phyloP scores from a whole-genome alignment of 2,329 filamentous ascomycete genomes.

The Lecanosticta acicola region DNA sequence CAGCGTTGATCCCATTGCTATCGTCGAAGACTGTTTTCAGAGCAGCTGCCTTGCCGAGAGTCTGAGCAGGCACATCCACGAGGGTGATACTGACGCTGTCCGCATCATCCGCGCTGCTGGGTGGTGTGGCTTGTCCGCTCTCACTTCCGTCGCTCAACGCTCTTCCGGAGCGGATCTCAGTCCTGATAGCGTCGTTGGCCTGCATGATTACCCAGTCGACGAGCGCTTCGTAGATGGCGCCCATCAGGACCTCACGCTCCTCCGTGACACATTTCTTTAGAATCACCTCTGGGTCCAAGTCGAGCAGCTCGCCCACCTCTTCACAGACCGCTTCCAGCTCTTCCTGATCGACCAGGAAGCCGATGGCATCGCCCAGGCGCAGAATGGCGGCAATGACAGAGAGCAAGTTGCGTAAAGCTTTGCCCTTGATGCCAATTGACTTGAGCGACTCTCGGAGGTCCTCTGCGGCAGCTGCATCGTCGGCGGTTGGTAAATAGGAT shows the following conservation, averaged over 20 bases:
- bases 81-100: constrained; percentile 88
- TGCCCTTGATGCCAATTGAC: constrained; percentile 87
- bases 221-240: constrained; percentile 83
- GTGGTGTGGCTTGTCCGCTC: constrained; percentile 57
- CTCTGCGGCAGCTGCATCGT: constrained; percentile 87
- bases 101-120: constrained; percentile 57
- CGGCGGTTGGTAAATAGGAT: constrained; percentile 81
- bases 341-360: constrained; percentile 78
- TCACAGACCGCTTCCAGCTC: constrained; percentile 80
- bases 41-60: constrained; percentile 78
- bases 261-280: constrained; percentile 73
- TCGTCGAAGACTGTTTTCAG: constrained; percentile 93
- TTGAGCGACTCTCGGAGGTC: constrained; percentile 85
- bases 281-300: constrained; percentile 79
- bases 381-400: constrained; percentile 79
- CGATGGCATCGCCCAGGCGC: constrained; percentile 85
- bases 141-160: constrained; percentile 61
- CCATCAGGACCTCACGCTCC: constrained; percentile 76
- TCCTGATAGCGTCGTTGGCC: constrained; percentile 77
- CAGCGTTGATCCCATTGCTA: constrained; percentile 81
- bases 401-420: constrained; percentile 73
- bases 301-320: constrained; percentile 79
- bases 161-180: constrained; percentile 63
- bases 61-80: constrained; percentile 74
- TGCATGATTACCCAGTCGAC: constrained; percentile 92